Evolutionary conservation across 306 rosid species (phyloP), one percentile per base, ranked within the genome.

Genomic region (Prosopis cineraria): DNA sequence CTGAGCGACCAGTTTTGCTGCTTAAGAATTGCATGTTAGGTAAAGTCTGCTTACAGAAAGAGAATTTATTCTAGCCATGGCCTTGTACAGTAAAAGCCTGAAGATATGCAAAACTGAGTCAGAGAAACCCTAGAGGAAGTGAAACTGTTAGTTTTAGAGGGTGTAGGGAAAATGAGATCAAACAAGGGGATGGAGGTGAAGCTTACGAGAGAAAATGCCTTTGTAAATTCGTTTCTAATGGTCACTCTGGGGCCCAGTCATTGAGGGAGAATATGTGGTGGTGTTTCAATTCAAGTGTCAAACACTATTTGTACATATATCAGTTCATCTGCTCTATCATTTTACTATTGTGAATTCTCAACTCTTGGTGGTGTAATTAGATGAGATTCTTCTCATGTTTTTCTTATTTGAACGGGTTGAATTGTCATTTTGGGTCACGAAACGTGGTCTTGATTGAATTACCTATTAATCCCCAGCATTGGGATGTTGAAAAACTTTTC

Each of bases 191-290:
- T 72, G n/a, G n/a, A n/a, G n/a, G n/a, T n/a, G 76, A 64, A 60
- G 45, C 48, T 50, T 72, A 4, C 0, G 1, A 59, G 81, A 74
- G 80, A 77, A 77, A 77, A 77, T 85, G 63, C 65, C 72, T 74
- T n/a, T 80, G 90, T 84, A 87, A 86, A 84, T 87, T 43, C 70
- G 45, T 43, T 39, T 48, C 40, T 68, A n/a, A 69, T 85, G 79
- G 81, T 72, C 74, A 8, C 19, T 20, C 20, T 16, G 55, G 70
- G 44, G 37, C 84, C 85, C 84, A 84, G 78, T 80, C 48, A 56
- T n/a, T 20, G 65, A 39, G 85, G 78, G 37, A n/a, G 70, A 53
- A 72, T n/a, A 81, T 73, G 81, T 45, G 70, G 6, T 7, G 11
- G 79, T 83, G 82, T 83, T 84, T 74, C 69, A 72, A 39, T n/a